A percentile compares a stretch with the other conserved stretches of the same genome.
Conservation (phyloP, 306 rosid genomes). For the Rubus parviflorus region DNA sequence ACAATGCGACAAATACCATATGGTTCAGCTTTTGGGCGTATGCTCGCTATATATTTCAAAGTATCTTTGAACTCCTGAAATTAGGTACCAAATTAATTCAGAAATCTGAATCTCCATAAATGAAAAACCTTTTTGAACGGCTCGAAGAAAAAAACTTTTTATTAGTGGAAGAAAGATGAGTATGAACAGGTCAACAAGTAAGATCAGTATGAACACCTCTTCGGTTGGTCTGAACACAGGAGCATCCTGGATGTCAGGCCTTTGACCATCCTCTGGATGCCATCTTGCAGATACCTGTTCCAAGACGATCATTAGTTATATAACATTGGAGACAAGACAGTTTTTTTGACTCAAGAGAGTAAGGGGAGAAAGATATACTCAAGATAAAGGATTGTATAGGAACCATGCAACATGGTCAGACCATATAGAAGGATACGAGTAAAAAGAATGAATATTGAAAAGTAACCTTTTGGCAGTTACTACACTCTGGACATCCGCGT, state of each 20-base stretch:
- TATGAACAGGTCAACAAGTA: constrained; percentile 10
- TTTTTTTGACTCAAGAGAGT: not conserved
- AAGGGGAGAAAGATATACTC: not conserved
- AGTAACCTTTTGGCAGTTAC: constrained; percentile 80
- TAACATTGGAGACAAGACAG: not conserved
- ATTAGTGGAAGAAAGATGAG: constrained; percentile 16
- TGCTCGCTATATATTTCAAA: constrained; percentile 78
- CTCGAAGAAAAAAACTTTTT: not conserved
- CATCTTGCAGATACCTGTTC: constrained; percentile 87
- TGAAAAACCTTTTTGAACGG: constrained; percentile 14
- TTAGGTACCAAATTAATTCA: constrained; percentile 30
- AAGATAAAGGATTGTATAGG: not conserved
- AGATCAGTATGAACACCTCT: constrained; percentile 52
- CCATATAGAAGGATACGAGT: constrained; percentile 9
- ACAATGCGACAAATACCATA: constrained; percentile 97
- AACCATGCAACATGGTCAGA: constrained; percentile 22
- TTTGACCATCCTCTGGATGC: constrained; percentile 76
- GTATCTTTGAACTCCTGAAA: constrained; percentile 92
- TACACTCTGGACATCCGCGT: constrained; percentile 91
- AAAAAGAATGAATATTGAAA: constrained; percentile 13
- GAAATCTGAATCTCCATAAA: constrained; percentile 27
- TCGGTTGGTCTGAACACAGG: constrained; percentile 91
- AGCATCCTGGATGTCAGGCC: constrained; percentile 75
- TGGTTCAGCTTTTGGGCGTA: constrained; percentile 76
- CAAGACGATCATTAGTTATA: constrained; percentile 31